Base-by-base conservation (phyloP, 805 yeast species). In the Ogataea salicorniae region DNA sequence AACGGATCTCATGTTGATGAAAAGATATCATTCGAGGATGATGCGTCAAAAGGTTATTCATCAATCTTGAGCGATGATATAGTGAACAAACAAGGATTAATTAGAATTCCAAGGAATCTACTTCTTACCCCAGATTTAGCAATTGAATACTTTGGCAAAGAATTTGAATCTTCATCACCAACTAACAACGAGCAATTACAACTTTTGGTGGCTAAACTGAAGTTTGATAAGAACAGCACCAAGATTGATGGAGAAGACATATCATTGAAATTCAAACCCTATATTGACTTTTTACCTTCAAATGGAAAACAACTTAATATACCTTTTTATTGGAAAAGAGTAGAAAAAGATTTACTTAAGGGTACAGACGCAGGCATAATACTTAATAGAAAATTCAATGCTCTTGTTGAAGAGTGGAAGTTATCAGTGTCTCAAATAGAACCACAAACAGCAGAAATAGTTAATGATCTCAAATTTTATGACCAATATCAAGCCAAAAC, bases 291-390 rank as follows among this genome's bases (percentile, higher is more conserved):
- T 14, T 61, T 83, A 17, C 85, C 88, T 2, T 34, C 45, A 6
- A 36, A 23, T 22, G 67, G 75, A 11, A 61, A 58, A 2, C 66
- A 69, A 6, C 71, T 79, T 18, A 73, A 74, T n/a, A 71, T 82
- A 11, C 95, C 97, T 1, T 76, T 77, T 45, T 79, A 78, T 53
- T 90, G 91, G 89, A 68, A 67, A 33, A 59, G 71, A 0, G 67
- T 66, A 2, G 87, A 84, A 39, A 70, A 77, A 46, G 61, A 66
- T 5, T 59, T 73, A 34, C 61, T 90, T 11, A 69, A 73, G 39
- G 91, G 91, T 0, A 84, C 96, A 0, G 91, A 89, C 60, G 71
- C 87, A 23, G 77, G 75, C n/a, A 67, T 74, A 39, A 73, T 83
- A 2, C 61, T 84, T 34, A 71, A 73, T 20, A 72, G 72, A n/a